phyloP scores from a whole-genome alignment of 2,329 filamentous ascomycete genomes.

The Aureobasidium namibiae region DNA sequence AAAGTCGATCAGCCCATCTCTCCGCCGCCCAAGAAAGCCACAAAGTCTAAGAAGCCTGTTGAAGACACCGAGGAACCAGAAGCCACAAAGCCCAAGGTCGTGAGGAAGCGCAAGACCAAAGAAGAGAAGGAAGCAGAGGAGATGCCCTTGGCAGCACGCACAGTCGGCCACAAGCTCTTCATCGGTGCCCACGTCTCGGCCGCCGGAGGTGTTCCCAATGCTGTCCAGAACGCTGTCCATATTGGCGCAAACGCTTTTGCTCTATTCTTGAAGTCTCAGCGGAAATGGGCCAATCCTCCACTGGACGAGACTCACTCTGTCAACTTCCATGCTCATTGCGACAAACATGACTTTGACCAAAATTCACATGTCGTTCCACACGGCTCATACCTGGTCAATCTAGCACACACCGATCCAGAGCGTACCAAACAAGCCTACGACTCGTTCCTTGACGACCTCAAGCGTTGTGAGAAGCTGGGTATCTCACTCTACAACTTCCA shows the following conservation, averaged over 20 bases:
- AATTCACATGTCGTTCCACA: constrained; percentile 75
- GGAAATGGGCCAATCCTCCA: constrained; percentile 84
- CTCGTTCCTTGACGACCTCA: constrained; percentile 79
- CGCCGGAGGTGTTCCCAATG: constrained; percentile 87
- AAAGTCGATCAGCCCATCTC: background rate
- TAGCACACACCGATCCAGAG: constrained; percentile 71
- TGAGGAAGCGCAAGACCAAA: constrained; percentile 47
- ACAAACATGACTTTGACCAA: constrained; percentile 62
- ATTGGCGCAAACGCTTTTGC: constrained; percentile 80
- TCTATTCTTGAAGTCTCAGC: constrained; percentile 90
- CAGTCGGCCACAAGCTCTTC: constrained; percentile 65
- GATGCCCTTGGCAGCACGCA: constrained; percentile 62
- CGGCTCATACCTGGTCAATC: constrained; percentile 92
- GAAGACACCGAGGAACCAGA: constrained; percentile 12
- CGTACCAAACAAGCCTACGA: constrained; percentile 82
- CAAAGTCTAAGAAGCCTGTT: constrained; percentile 12
- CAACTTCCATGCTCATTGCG: constrained; percentile 62
- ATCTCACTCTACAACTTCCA: constrained; percentile 98
- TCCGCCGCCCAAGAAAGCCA: background rate
- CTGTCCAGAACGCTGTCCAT: constrained; percentile 46
- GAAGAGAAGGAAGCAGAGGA: constrained; percentile 47
- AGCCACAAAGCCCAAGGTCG: constrained; percentile 18
- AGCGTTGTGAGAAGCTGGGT: constrained; percentile 74
- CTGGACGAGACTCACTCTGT: constrained; percentile 59
- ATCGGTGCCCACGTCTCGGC: constrained; percentile 89